Base-by-base conservation (phyloP, 805 yeast species). In the Monosporozyma aerobia region DNA sequence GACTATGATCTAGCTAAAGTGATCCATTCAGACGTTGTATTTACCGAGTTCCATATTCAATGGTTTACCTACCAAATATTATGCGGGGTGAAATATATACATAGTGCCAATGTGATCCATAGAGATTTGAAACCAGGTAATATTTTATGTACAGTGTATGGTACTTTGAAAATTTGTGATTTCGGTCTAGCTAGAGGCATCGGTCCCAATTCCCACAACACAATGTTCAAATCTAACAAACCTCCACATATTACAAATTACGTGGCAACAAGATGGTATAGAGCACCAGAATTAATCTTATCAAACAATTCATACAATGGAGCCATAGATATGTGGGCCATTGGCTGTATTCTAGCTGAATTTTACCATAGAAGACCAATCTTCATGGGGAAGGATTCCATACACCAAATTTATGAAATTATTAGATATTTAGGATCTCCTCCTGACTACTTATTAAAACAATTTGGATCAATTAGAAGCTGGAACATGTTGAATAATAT, bases 241-340 rank as follows among this genome's bases (percentile, higher is more conserved):
- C 29, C 11, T 35, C 62, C 71, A 32, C 74, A 78, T 14, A 86
- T 87, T 29, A 87, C 95, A 10, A 83, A 81, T 59, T 90, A 90
- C 63, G 97, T 90, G 25, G 97, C 97, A 0, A 90, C 97, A 0
- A 72, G 97, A 53, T 90, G 97, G 96, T 90, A 90, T 63, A 74
- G 98, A 46, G 97, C 97, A 0, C 98, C 98, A 0, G 98, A 90
- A 62, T 73, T 90, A 48, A 79, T 90, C 45, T 68, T 90, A 35
- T 77, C 86, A 10, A 74, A 77, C 53, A 76, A 74, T 50, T 62
- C 59, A 16, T 88, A 88, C 63, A 77, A 81, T 3, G 85, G 85
- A 53, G 75, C 80, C 2, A 85, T 90, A 47, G 98, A 90, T 66
- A 74, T 90, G 73, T 90, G 98, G 98, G 90, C 97, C 0, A 80